These are phyloP conservation scores for Hyaloscypha bicolor DNA, from an alignment of 495 filamentous ascomycete genomes.

Conservation along the genomic window DNA sequence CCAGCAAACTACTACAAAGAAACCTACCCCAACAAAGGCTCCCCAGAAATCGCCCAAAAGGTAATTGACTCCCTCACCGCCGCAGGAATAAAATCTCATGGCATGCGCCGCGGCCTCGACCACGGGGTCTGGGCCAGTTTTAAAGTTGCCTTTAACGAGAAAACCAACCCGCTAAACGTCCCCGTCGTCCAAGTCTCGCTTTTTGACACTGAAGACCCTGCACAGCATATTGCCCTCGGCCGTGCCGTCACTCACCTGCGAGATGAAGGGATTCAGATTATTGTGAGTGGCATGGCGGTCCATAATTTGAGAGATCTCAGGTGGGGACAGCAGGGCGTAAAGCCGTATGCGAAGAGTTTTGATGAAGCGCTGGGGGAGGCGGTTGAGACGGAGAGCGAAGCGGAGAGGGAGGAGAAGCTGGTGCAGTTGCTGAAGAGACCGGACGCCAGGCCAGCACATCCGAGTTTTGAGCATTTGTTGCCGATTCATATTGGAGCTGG, in stretches of 20 bases:
- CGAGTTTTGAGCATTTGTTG: constrained; percentile 78
- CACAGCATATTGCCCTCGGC: constrained; percentile 72
- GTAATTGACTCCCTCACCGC: constrained; percentile 61
- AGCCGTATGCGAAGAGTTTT: constrained; percentile 74
- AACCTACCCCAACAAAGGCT: constrained; percentile 71
- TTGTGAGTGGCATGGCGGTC: constrained; percentile 84
- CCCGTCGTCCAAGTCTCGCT: constrained; percentile 84
- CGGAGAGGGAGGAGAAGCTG: constrained; percentile 64
- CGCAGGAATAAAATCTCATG: constrained; percentile 65
- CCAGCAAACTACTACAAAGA: constrained; percentile 63
- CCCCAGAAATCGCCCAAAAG: constrained; percentile 62
- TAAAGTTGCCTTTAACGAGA: constrained; percentile 59
- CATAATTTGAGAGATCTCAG: constrained; percentile 76
- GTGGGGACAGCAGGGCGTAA: constrained; percentile 45
- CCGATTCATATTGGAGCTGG: constrained; percentile 77
- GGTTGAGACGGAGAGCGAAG: constrained; percentile 45
- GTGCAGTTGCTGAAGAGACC: constrained; percentile 57
- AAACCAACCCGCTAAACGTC: constrained; percentile 73
- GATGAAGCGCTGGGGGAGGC: constrained; percentile 79
- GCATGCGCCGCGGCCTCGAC: constrained; percentile 71
- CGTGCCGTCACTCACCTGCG: constrained; percentile 68
- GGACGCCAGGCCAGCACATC: constrained; percentile 78
- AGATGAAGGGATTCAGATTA: constrained; percentile 71
- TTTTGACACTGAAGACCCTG: constrained; percentile 67
- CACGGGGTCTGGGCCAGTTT: constrained; percentile 62